phyloP scores from a whole-genome alignment of 2,329 filamentous ascomycete genomes.

The Diaporthe amygdali region DNA sequence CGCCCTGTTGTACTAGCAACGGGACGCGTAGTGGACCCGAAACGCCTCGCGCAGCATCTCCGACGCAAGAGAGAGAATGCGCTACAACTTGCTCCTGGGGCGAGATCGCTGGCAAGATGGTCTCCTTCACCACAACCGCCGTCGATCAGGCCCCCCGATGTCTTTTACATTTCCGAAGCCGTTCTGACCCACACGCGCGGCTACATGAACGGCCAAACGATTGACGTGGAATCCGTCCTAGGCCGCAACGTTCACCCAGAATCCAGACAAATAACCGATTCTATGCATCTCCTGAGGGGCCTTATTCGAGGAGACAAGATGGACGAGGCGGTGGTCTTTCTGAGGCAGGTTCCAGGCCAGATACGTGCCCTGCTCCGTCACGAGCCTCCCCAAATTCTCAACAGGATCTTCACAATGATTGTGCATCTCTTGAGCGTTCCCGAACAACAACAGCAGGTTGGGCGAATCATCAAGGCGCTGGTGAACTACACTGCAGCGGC shows the following conservation, averaged over 20 bases:
- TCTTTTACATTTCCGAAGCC: slow-evolving; percentile 18
- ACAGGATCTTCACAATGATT: slow-evolving; percentile 5
- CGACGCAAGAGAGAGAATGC: slow-evolving; percentile 12
- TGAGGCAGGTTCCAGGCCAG: slow-evolving; percentile 1
- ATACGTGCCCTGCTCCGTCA: slow-evolving; percentile 11
- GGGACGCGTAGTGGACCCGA: slow-evolving; percentile 16
- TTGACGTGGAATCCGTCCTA: not conserved
- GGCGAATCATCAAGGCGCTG: not conserved
- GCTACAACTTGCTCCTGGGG: not conserved
- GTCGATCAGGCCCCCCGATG: slow-evolving; percentile 9
- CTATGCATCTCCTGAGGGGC: not conserved
- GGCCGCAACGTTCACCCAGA: not conserved
- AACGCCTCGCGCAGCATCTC: slow-evolving; percentile 20
- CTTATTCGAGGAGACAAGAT: not conserved
- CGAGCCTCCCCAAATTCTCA: slow-evolving; percentile 14
- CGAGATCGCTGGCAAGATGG: not conserved
- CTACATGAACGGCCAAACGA: not conserved
- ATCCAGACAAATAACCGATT: not conserved
- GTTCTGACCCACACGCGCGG: slow-evolving; percentile 9
- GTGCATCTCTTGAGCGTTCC: slow-evolving; percentile 6
- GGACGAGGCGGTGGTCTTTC: slow-evolving; percentile 10
- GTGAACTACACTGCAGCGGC: slow-evolving; percentile 17
- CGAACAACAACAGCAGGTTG: not conserved
- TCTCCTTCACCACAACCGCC: not conserved
- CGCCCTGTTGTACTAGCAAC: slow-evolving; percentile 15